These are phyloP conservation scores for Nakazawaea pomicola DNA, from an alignment of 805 yeast genomes.

Conservation along the genomic window DNA sequence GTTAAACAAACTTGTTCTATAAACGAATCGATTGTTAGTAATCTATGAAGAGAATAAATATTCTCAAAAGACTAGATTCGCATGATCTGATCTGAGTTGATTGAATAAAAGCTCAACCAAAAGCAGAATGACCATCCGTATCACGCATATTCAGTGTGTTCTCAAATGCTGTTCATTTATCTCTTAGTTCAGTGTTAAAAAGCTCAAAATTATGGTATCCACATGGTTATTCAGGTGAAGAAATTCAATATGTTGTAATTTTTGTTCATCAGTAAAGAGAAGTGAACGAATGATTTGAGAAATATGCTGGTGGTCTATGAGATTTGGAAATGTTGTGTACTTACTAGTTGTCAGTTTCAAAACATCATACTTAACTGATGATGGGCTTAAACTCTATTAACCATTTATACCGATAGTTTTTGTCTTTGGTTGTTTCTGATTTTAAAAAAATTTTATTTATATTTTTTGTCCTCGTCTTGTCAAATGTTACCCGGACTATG, in stretches of 20 bases:
- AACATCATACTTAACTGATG: neutral
- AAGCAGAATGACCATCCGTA: too few species aligned
- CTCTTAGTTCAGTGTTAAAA: constrained; percentile 37
- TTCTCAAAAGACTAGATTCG: too few species aligned
- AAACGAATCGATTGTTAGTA: too few species aligned
- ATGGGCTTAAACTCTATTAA: neutral
- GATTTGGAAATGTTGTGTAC: too few species aligned
- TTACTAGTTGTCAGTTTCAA: neutral
- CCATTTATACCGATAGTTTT: neutral
- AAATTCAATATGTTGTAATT: constrained; percentile 27
- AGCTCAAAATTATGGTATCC: constrained; percentile 29
- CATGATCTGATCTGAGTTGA: too few species aligned
- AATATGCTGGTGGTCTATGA: too few species aligned
- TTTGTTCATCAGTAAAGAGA: constrained; percentile 22
- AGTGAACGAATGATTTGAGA: too few species aligned
- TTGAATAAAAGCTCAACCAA: too few species aligned
- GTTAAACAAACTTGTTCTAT: neutral
- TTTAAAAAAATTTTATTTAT: neutral
- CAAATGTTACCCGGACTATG: neutral
- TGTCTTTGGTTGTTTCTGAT: too few species aligned
- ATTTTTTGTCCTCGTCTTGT: neutral
- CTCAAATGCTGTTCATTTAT: too few species aligned
- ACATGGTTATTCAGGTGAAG: constrained; percentile 31
- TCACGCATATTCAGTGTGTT: too few species aligned
- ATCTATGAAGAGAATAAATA: too few species aligned